A percentile compares a stretch with the other conserved stretches of the same genome.
Conservation (phyloP, 208 protist species). For the Herpetomonas tarakana region DNA sequence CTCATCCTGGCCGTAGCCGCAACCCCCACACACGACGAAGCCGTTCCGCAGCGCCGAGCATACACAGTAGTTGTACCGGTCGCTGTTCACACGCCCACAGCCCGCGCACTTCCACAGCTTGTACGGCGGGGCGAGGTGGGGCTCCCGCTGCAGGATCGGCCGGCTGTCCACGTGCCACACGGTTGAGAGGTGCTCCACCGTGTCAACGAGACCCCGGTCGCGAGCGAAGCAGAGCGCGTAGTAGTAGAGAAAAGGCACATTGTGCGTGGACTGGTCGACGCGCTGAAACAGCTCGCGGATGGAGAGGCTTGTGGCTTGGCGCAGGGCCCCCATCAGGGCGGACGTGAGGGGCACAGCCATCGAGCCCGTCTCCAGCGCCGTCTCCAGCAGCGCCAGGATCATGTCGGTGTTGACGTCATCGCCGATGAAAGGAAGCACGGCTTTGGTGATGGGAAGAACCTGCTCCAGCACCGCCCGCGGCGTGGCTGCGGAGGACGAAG, state of each 20-base stretch:
- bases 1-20: constrained; percentile 80
- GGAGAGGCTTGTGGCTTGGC: constrained; percentile 22
- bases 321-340: constrained; percentile 33
- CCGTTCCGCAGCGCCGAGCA: constrained; percentile 81
- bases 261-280: constrained; percentile 52
- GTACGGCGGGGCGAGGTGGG: constrained; percentile 41
- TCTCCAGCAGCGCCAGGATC: constrained; percentile 70
- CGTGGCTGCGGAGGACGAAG: constrained; percentile 6
- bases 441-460: constrained; percentile 51
- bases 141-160: constrained; percentile 36
- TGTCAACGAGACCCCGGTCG: constrained; percentile 33
- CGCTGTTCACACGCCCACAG: constrained; percentile 82
- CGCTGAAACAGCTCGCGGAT: constrained; percentile 59
- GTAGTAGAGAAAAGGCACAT: constrained; percentile 68
- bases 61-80: constrained; percentile 88
- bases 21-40: constrained; percentile 58
- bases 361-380: constrained; percentile 29
- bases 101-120: constrained; percentile 76
- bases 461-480: constrained; percentile 48
- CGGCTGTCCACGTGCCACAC: constrained; percentile 60
- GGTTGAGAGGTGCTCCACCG: constrained; percentile 60
- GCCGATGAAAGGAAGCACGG: constrained; percentile 53
- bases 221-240: constrained; percentile 73
- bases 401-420: constrained; percentile 83
- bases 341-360: constrained; percentile 43